A percentile compares a stretch with the other conserved stretches of the same genome.
phyloP scores from a whole-genome alignment of 805 yeast species.

The Suhomyces faveliae region DNA sequence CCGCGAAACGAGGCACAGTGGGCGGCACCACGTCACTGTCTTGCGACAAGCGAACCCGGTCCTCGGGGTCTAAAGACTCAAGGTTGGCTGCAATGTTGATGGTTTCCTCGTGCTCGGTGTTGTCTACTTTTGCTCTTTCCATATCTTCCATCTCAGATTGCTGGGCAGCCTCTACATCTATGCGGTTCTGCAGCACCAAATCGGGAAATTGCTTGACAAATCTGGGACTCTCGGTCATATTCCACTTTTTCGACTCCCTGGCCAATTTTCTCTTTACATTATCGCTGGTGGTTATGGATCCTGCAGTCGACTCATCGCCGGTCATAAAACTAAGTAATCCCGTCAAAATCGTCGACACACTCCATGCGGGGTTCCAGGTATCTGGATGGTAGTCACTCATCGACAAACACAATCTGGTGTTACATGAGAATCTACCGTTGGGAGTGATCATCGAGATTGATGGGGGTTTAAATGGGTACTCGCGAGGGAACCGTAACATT shows the following conservation, averaged over 20 bases:
- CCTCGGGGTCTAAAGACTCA: conserved; percentile 62
- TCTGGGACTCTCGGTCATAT: conserved; percentile 51
- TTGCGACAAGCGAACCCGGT: conserved; percentile 46
- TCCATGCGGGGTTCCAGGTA: conserved; percentile 96
- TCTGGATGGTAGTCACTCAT: conserved; percentile 96
- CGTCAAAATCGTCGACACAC: conserved; percentile 81
- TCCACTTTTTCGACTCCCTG: conserved; percentile 57
- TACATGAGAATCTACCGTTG: conserved; percentile 79
- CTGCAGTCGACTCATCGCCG: conserved; percentile 79
- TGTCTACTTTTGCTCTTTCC: conserved; percentile 11
- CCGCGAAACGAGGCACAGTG: conserved; percentile 14
- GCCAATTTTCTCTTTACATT: conserved; percentile 58
- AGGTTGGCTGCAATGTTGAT: conserved; percentile 21
- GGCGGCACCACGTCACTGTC: not conserved
- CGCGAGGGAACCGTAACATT: conserved; percentile 73
- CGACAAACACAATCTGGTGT: conserved; percentile 80
- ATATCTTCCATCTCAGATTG: conserved; percentile 15
- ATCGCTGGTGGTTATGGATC: conserved; percentile 68
- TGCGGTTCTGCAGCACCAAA: conserved; percentile 44
- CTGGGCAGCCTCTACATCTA: conserved; percentile 23
- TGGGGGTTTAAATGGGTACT: conserved; percentile 91
- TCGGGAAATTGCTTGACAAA: conserved; percentile 72
- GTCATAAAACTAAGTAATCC: conserved; percentile 93
- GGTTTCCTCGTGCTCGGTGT: conserved; percentile 12
- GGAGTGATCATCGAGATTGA: conserved; percentile 88